Percentiles rank a stretch among this genome's conserved stretches.
These are phyloP conservation scores for Acaromyces ingoldii DNA, from an alignment of 1,284 basidiomycete species.

Conservation along the genomic window DNA sequence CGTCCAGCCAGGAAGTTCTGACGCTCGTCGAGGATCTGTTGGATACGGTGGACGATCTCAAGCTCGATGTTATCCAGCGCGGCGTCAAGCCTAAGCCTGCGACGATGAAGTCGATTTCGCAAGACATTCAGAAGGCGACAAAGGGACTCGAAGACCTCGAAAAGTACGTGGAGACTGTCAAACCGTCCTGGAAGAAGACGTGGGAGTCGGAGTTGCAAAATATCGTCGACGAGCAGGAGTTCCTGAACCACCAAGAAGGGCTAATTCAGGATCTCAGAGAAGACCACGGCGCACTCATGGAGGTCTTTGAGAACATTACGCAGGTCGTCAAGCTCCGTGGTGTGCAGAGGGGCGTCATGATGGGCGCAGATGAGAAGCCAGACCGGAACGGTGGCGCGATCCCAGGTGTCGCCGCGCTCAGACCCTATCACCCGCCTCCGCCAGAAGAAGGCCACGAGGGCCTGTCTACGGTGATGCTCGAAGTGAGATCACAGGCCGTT, in stretches of 20 bases:
- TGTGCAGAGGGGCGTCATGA: constrained; percentile 13
- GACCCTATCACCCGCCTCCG: constrained; percentile 38
- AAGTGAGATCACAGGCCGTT: constrained; percentile 45
- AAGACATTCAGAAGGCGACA: constrained; percentile 68
- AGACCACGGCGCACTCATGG: constrained; percentile 40
- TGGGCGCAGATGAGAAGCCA: no score
- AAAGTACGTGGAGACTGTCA: constrained; percentile 80
- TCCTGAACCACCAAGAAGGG: constrained; percentile 59
- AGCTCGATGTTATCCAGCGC: constrained; percentile 84
- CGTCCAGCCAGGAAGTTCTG: constrained; percentile 78
- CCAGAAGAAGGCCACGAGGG: constrained; percentile 48
- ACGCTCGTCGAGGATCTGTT: constrained; percentile 90
- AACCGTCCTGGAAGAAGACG: constrained; percentile 97
- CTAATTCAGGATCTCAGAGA: constrained; percentile 44
- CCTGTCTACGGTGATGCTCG: constrained; percentile 48
- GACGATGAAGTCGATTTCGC: constrained; percentile 68
- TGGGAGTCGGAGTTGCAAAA: constrained; percentile 95
- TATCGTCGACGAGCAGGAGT: constrained; percentile 94
- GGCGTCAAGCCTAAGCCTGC: constrained; percentile 76
- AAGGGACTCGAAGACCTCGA: constrained; percentile 71
- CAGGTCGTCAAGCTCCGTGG: constrained; percentile 47
- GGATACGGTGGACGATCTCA: constrained; percentile 82
- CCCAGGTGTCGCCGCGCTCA: background rate
- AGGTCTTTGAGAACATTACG: constrained; percentile 49
- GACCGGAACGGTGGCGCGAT: constrained; percentile 7